phyloP scores from a whole-genome alignment of 1,284 basidiomycete species.

The Cryptococcus sp. region DNA sequence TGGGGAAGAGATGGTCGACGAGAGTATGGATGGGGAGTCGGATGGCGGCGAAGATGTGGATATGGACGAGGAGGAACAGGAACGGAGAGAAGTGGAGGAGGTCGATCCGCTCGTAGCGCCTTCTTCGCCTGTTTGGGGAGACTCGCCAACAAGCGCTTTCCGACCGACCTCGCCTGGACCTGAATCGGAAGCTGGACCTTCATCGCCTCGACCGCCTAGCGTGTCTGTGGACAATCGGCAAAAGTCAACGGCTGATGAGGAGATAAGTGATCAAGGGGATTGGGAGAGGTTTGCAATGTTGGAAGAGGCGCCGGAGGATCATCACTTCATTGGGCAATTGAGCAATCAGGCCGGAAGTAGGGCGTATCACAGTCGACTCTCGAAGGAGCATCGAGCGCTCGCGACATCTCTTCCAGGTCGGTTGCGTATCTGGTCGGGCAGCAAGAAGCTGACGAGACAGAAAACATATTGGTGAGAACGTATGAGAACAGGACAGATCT shows the following conservation, averaged over 20 bases:
- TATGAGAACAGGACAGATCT: constrained; percentile 75
- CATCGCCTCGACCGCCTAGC: background rate
- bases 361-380: constrained; percentile 65
- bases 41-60: background rate
- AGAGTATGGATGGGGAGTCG: too few relatives aligned
- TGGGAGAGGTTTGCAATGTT: constrained; percentile 77
- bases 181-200: constrained; percentile 7
- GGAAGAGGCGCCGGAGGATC: constrained; percentile 67
- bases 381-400: constrained; percentile 77
- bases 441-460: constrained; percentile 18
- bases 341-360: constrained; percentile 57
- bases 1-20: background rate
- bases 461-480: constrained; percentile 52
- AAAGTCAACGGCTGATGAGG: constrained; percentile 12
- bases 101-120: constrained; percentile 6
- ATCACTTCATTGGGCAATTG: constrained; percentile 62
- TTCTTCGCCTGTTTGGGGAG: background rate
- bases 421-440: constrained; percentile 16
- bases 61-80: constrained; percentile 2
- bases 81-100: constrained; percentile 5
- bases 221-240: background rate
- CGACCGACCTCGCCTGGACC: background rate
- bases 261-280: too few relatives aligned
- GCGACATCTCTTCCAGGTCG: constrained; percentile 72
- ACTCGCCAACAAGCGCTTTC: background rate